phyloP scores from a whole-genome alignment of 495 filamentous ascomycete species.

The Zalerion maritima region DNA sequence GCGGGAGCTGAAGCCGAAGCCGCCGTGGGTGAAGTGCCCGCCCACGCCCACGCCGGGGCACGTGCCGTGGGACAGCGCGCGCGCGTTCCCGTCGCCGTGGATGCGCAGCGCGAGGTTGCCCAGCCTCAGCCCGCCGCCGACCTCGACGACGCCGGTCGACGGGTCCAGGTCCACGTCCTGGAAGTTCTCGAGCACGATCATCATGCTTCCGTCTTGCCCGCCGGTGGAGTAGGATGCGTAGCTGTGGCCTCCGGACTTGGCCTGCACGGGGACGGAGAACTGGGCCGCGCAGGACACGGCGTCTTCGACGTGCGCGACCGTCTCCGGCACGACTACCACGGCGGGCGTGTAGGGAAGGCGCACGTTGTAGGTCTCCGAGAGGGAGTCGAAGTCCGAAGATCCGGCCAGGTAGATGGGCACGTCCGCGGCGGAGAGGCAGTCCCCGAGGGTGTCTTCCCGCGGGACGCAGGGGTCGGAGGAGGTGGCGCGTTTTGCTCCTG shows the following conservation, averaged over 20 bases:
- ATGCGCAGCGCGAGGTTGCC: slow-evolving; percentile 43
- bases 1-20: slow-evolving; percentile 46
- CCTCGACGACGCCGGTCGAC: slow-evolving; percentile 30
- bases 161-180: slow-evolving; percentile 15
- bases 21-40: slow-evolving; percentile 57
- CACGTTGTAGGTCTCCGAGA: slow-evolving; percentile 47
- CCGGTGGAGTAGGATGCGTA: slow-evolving; percentile 43
- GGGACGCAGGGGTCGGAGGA: too few relatives aligned
- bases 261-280: slow-evolving; percentile 39
- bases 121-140: slow-evolving; percentile 43
- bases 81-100: slow-evolving; percentile 31
- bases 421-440: too few relatives aligned
- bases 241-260: slow-evolving; percentile 55
- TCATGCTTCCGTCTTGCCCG: slow-evolving; percentile 31
- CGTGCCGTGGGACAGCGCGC: slow-evolving; percentile 50
- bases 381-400: too few relatives aligned
- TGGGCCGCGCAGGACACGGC: slow-evolving; percentile 34
- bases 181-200: slow-evolving; percentile 36
- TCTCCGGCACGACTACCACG: slow-evolving; percentile 39
- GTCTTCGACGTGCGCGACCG: slow-evolving; percentile 29
- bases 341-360: slow-evolving; percentile 39
- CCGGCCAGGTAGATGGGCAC: too few relatives aligned
- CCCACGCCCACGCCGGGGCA: slow-evolving; percentile 41
- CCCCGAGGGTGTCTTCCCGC: too few relatives aligned
- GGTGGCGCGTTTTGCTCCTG: too few relatives aligned